Evolutionary conservation across 2,329 filamentous ascomycete species (phyloP), one percentile per base, ranked within the genome.

Genomic region (Colletotrichum shisoi): DNA sequence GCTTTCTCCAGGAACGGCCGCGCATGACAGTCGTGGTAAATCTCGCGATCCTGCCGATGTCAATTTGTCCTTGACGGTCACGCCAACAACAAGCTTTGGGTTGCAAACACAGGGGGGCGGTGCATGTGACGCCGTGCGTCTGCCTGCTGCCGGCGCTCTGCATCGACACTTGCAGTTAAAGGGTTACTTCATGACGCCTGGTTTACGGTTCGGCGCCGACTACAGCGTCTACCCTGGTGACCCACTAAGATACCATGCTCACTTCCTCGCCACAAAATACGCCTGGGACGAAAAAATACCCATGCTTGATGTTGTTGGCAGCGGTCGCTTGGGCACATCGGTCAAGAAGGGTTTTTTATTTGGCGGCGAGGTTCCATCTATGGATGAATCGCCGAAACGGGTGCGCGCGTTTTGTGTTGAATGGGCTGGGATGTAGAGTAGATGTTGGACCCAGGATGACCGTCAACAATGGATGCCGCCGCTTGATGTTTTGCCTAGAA

Each of bases 171-270:
- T 99, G 31, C 92, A 97, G 74, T 83, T 85, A 8, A 83, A 85
- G 19, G 91, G 91, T 57, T 97, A 94, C 79, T 98, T 91, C 80
- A 88, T 95, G 74, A 94, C 93, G 62, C 95, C 95, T 1, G 95
- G 95, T 9, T 84, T 99, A 59, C 91, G 95, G 31, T 99, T 99
- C 74, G 95, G 95, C 31, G 96, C 94, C 73, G 89, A 95, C 74
- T 97, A 96, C 79, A 93, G 93, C 72, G 92, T 96, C 5, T 99
- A 99, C 73, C 95, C 95, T 0, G 95, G 95, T 52, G 95, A 99
- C 76, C 93, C 95, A 1, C 83, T 99, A 58, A 89, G 95, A 12
- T 99, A 96, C 76, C 95, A 99, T 78, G 95, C 93, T 52, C 95
- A 99, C 77, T 98, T 97, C 76, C 85, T 97, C 72, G 92, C 90